Evolutionary conservation across 768 basidiomycete species (phyloP), one percentile per base, ranked within the genome.

Genomic region (Russula emetica): DNA sequence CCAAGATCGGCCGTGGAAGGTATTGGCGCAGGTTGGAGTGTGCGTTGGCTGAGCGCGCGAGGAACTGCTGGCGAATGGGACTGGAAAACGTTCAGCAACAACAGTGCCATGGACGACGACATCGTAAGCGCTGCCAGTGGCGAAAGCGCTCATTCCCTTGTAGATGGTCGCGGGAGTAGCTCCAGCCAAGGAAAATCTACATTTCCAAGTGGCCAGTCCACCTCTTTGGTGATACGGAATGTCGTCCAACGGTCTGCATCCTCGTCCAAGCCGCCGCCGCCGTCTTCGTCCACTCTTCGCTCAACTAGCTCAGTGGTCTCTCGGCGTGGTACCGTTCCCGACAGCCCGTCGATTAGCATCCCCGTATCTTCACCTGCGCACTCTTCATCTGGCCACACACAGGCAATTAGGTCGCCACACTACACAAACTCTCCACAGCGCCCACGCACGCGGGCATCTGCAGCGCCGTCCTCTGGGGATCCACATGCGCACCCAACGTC

Each of bases 401-500:
- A 83, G 65, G 73, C 79, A 22, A 72, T 82, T 14, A 74, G 76
- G 22, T 67, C 76, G 45, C 64, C 81, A 4, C 81, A 79, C 62
- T 82, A 82, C 69, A 78, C 82, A 2, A 70, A 79, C 20, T 83
- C 82, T 28, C 78, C 83, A 34, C 75, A 75, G 59, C 77, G 82
- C 57, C 75, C 76, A 24, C 75, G 75, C 51, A 68, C 74, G 54
- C 71, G 65, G 47, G 50, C 52, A 10, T 59, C 75, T 16, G 60
- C 71, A 1, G 58, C 75, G 14, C 63, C 70, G 20, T 74, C 79
- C 13, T 75, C 72, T 3, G 75, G 79, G 13, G 90, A 92, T 69
- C 89, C 90, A 3, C 87, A 92, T 72, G 74, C 80, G 0, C 90
- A 91, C 69, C 90, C 89, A 11, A 83, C 84, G 0, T 76, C 82